phyloP scores from a whole-genome alignment of 2,329 filamentous ascomycete genomes.

The Penicillium sp. region DNA sequence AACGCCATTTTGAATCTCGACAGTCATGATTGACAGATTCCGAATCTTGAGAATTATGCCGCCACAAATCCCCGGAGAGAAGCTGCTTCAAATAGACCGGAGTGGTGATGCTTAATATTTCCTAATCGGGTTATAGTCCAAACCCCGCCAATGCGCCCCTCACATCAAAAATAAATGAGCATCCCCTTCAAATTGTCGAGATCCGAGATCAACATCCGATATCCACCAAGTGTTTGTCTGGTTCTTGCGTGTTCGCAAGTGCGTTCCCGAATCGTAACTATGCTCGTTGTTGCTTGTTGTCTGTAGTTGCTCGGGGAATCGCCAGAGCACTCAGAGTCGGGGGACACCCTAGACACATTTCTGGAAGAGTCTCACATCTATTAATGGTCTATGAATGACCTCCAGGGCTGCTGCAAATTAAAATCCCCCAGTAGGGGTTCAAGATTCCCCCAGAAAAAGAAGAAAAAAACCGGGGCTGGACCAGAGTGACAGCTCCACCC shows the following conservation, averaged over 20 bases:
- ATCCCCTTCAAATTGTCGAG: not conserved
- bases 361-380: too few species aligned
- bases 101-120: constrained; percentile 9
- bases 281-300: too few species aligned
- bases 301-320: too few species aligned
- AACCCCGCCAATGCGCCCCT: not conserved
- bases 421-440: not conserved
- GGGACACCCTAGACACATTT: too few species aligned
- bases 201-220: not conserved
- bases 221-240: not conserved
- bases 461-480: not conserved
- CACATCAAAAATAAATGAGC: not conserved
- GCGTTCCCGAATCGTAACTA: too few species aligned
- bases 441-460: not conserved
- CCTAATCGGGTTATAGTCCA: constrained; percentile 1
- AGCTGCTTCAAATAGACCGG: constrained; percentile 1
- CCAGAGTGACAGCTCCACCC: not conserved
- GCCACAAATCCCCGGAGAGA: not conserved
- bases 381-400: too few species aligned
- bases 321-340: too few species aligned
- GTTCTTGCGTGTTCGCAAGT: too few species aligned
- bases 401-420: too few species aligned
- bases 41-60: not conserved
- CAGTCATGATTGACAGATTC: constrained; percentile 21
- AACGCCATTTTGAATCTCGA: not conserved